A percentile compares a stretch with the other conserved stretches of the same genome.
These are phyloP conservation scores for Dendrobium nobile DNA, from an alignment of 106 monocot species.

Conservation along the genomic window DNA sequence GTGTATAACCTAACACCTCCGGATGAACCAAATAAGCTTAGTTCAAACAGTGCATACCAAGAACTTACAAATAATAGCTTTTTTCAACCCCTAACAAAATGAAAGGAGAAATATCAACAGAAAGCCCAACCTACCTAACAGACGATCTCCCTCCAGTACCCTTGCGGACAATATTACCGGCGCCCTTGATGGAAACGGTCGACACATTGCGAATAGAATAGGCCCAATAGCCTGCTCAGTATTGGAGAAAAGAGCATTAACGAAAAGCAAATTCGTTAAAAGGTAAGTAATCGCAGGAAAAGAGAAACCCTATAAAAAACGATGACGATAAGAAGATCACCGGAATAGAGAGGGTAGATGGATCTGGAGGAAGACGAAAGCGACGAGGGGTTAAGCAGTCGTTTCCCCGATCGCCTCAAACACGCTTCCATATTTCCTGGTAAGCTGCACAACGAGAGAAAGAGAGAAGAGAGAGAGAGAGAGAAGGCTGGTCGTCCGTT, in stretches of 20 bases:
- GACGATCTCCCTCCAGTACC: constrained; percentile 96
- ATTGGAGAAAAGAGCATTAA: not conserved
- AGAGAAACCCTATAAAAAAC: not conserved
- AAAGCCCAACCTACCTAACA: constrained; percentile 66
- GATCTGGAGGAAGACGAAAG: not conserved
- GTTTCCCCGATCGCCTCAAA: constrained; percentile 4
- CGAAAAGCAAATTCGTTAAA: not conserved
- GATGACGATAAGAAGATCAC: not conserved
- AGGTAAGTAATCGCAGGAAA: not conserved
- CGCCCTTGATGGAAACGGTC: constrained; percentile 57
- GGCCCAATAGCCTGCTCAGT: constrained; percentile 34
- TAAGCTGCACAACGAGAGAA: not conserved
- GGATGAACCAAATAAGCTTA: not conserved
- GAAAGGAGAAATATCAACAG: not conserved
- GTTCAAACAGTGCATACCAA: not conserved
- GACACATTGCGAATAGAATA: constrained; percentile 47
- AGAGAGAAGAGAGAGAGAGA: not conserved
- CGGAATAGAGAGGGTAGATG: not conserved
- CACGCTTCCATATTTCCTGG: not conserved
- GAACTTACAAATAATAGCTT: not conserved
- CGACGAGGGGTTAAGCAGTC: not conserved
- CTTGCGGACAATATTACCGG: constrained; percentile 77
- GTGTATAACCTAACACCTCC: not conserved
- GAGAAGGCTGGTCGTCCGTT: not conserved
- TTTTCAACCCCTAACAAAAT: not conserved